Evolutionary conservation across 2,329 filamentous ascomycete species (phyloP).

Genomic region (Penicillium olsonii): DNA sequence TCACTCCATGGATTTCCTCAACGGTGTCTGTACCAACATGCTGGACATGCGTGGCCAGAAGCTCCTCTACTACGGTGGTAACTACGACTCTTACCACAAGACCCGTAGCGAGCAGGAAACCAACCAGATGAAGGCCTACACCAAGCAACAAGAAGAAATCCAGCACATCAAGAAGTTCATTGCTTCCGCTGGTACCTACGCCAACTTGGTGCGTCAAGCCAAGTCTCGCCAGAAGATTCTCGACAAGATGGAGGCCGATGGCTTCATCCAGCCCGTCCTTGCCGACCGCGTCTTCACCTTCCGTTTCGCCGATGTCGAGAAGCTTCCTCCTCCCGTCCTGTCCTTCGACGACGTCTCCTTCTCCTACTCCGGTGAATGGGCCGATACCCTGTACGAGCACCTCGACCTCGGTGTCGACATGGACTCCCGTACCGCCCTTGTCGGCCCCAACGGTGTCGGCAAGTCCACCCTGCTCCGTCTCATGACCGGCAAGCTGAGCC

Average conservation of each 20-base stretch:
- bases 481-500: conserved; percentile 92
- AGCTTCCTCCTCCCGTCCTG: conserved; percentile 95
- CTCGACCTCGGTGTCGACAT: conserved; percentile 99
- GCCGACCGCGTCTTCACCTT: conserved; percentile 91
- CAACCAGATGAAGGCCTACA: conserved; percentile 98
- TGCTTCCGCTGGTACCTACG: conserved; percentile 97
- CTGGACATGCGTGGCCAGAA: conserved; percentile 92
- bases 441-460: conserved; percentile 98
- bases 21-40: conserved; percentile 98
- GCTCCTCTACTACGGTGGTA: conserved; percentile 98
- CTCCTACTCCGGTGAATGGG: conserved; percentile 86
- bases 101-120: conserved; percentile 89
- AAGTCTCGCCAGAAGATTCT: conserved; percentile 99
- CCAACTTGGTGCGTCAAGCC: conserved; percentile 97
- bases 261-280: conserved; percentile 89
- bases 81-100: conserved; percentile 98
- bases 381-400: conserved; percentile 94
- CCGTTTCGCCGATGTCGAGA: conserved; percentile 97
- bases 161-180: conserved; percentile 99
- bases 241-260: conserved; percentile 99
- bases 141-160: conserved; percentile 99
- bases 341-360: conserved; percentile 98
- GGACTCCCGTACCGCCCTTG: conserved; percentile 95
- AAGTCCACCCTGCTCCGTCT: conserved; percentile 95
- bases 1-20: conserved; percentile 98